These are phyloP conservation scores for Cinchona pubescens DNA, from an alignment of 257 asterid genomes.

Conservation along the genomic window DNA sequence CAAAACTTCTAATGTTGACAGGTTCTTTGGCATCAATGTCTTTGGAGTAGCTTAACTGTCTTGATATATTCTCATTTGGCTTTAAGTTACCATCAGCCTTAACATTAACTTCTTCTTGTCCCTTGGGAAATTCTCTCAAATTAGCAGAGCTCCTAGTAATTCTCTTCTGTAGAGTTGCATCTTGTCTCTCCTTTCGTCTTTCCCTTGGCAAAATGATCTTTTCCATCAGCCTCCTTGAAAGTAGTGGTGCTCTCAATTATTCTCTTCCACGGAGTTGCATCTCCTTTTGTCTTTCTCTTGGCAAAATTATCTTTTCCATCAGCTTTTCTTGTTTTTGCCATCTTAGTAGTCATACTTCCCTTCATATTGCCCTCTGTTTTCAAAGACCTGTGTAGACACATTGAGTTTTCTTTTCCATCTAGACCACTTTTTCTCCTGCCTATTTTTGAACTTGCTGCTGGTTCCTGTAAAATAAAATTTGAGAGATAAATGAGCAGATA, in stretches of 20 bases:
- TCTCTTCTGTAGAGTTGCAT: conserved; percentile 3
- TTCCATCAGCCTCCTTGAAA: neutral
- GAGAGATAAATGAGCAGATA: neutral
- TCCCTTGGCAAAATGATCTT: neutral
- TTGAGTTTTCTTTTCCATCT: neutral
- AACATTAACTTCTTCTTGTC: neutral
- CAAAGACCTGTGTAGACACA: neutral
- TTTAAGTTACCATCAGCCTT: neutral
- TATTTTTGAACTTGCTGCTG: neutral
- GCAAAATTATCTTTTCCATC: neutral
- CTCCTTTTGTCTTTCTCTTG: conserved; percentile 2
- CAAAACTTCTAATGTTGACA: neutral
- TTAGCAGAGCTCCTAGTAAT: neutral
- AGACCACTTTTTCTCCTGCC: neutral
- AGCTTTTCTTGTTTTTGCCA: neutral
- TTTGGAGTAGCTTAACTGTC: neutral
- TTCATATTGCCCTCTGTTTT: neutral
- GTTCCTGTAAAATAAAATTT: conserved; percentile 8
- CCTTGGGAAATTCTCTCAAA: neutral
- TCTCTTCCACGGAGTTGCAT: conserved; percentile 2
- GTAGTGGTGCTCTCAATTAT: neutral
- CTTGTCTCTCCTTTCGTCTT: conserved; percentile 2
- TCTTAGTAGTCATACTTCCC: neutral
- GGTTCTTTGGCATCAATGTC: neutral
- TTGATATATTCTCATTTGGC: conserved; percentile 7